Base-by-base conservation (phyloP, 2,329 filamentous ascomycete genomes). In the Leptodontidium sp. region DNA sequence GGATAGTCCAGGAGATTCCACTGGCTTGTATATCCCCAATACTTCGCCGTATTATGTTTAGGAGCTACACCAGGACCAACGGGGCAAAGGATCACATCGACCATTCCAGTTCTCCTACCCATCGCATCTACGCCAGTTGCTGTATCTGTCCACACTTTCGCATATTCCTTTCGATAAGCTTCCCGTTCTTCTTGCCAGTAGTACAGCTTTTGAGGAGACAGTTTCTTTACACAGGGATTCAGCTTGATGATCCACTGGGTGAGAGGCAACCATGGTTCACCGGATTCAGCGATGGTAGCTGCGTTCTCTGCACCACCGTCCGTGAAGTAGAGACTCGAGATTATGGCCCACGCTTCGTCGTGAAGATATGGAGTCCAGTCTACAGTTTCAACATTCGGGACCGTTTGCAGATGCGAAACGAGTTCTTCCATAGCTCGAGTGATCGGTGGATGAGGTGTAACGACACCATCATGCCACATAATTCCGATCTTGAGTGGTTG, bases 1-100 rank as follows among this genome's bases (percentile, higher is more conserved):
- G 89, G 87, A 75, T 90, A 91, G 75, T 92, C 89, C 1, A 92
- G 82, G 47, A 91, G 74, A 75, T 92, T 92, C 88, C 88, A 91
- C 68, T 88, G 84, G 0, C 85, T 80, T 0, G 88, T 90, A 73
- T 92, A 92, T 0, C 83, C 84, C 88, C 88, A 91, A 81, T 75
- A 89, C 73, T 63, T 80, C 79, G 70, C 87, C 78, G 66, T 87
- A 69, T 63, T 77, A 72, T 70, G 80, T 82, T 62, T 84, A 79
- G 82, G 85, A 24, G 85, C 86, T 1, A 82, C 81, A 1, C 84
- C 83, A 1, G 87, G 85, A 0, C 84, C 84, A 0, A 82, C 84
- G 0, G 89, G 89, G 62, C 85, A 88, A 0, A 91, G 79, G 26
- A 91, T 84, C 0, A 88, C 85, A 76, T 91, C 89, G 8, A 89